Conservation (phyloP, 75 land plant species). For the Pinus albicaulis region DNA sequence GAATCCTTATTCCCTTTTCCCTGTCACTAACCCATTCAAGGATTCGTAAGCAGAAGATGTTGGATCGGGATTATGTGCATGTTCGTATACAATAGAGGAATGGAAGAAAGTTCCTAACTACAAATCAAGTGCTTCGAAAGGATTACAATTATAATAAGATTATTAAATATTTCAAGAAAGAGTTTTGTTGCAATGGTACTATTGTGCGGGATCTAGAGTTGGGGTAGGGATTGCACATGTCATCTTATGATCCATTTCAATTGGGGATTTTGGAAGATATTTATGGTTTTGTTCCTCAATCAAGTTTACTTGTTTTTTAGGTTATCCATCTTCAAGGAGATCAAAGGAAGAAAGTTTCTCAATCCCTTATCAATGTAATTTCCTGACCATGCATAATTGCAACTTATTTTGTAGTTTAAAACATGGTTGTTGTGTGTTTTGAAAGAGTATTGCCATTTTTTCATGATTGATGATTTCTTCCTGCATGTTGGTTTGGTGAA, state of each 20-base stretch:
- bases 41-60: conserved; percentile 78
- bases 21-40: conserved; percentile 65
- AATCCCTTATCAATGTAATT: conserved; percentile 52
- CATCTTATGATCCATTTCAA: no score
- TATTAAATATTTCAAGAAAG: conserved; percentile 84
- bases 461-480: not conserved
- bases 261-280: no score
- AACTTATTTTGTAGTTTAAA: not conserved
- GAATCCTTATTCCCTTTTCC: no score
- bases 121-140: conserved; percentile 77
- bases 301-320: conserved; percentile 3
- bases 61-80: conserved; percentile 77
- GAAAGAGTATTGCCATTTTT: no score
- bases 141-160: conserved; percentile 77
- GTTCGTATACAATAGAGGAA: conserved; percentile 84
- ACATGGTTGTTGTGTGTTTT: not conserved
- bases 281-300: no score
- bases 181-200: conserved; percentile 89
- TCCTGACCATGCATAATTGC: not conserved
- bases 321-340: conserved; percentile 75
- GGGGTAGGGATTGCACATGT: conserved; percentile 43
- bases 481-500: conserved; percentile 24
- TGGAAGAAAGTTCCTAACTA: conserved; percentile 80
- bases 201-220: conserved; percentile 85
- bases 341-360: conserved; percentile 75